Evolutionary conservation across 2,329 filamentous ascomycete genomes (phyloP), one percentile per base, ranked within the genome.

Genomic region (Orbilia brochopaga): DNA sequence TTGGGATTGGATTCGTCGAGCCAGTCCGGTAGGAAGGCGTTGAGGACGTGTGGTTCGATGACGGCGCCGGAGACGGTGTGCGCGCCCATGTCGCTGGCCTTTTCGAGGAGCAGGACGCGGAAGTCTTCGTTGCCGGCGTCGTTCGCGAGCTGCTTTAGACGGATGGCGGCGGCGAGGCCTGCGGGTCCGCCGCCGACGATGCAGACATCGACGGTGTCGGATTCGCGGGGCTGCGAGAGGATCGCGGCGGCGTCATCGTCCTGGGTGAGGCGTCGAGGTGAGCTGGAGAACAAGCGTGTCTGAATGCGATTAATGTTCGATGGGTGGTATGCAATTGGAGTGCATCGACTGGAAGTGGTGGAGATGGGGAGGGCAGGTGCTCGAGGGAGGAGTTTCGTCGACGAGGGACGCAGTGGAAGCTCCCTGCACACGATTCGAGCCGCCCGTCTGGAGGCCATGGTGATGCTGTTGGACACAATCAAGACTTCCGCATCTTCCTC

Each of bases 11-110:
- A 86, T 80, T 95, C 90, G 75, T 88, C 87, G 53, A 94, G 86
- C 94, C 94, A 99, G 82, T 97, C 89, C 51, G 94, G 94, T 52
- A 99, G 84, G 58, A 99, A 85, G 80, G 97, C 93, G 76, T 94
- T 86, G 76, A 99, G 85, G 1, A 92, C 90, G 32, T 87, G 87
- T 1, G 94, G 93, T 80, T 99, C 88, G 75, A 99, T 89, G 53
- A 99, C 94, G 77, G 96, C 96, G 69, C 94, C 94, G 17, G 93
- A 97, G 40, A 99, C 85, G 74, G 96, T 96, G 80, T 99, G 94
- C 27, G 92, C 92, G 59, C 94, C 94, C 69, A 99, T 82, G 79
- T 99, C 94, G 74, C 92, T 91, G 1, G 94, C 92, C 81, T 99
- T 99, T 79, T 99, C 94, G 69, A 99, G 83, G 40, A 99, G 82